A percentile compares a stretch with the other conserved stretches of the same genome.
phyloP scores from a whole-genome alignment of 164 flowering plant genomes.

The Echeveria elegans region DNA sequence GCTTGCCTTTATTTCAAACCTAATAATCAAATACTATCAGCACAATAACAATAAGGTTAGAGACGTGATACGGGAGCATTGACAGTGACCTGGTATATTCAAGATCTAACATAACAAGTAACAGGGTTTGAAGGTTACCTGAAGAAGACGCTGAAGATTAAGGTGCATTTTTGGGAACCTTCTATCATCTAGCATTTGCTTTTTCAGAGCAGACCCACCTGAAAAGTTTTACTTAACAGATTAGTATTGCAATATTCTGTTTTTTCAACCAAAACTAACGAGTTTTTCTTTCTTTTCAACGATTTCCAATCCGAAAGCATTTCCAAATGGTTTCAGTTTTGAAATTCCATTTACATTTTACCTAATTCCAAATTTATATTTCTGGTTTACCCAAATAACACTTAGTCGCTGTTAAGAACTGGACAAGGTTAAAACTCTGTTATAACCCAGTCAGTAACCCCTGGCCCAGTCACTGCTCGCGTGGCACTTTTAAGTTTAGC shows the following conservation, averaged over 20 bases:
- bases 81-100: background rate
- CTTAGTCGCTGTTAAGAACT: no score
- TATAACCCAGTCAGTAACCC: no score
- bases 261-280: background rate
- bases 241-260: background rate
- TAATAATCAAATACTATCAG: background rate
- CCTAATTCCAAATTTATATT: no score
- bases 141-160: conserved; percentile 83
- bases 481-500: no score
- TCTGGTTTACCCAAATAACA: no score
- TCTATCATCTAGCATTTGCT: conserved; percentile 86
- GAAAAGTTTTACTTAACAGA: conserved; percentile 7
- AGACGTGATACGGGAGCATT: no score
- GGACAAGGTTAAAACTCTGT: no score
- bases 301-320: no score
- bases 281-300: background rate
- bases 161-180: conserved; percentile 97
- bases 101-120: background rate
- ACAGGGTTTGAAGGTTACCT: conserved; percentile 37
- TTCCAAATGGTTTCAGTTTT: no score
- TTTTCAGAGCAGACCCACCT: conserved; percentile 90
- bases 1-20: no score
- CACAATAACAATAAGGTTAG: background rate
- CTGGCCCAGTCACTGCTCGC: no score
- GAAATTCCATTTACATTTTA: no score